Conservation (phyloP, 2,329 filamentous ascomycete species). For the Scleromitrula shiraiana region DNA sequence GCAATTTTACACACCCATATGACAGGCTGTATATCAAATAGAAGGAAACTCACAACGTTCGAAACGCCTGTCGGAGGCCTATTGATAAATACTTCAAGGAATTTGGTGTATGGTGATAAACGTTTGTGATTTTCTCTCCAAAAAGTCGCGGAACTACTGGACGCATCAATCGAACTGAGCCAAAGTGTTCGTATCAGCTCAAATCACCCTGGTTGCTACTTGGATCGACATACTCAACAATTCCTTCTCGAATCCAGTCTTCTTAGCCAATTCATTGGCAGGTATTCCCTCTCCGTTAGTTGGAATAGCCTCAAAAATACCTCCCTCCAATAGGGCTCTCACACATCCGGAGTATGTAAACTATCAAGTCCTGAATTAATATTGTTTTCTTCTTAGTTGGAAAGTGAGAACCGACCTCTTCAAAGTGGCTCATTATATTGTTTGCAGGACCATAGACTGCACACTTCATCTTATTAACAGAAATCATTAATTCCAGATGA, state of each 20-base stretch:
- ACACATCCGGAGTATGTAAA: slow-evolving; percentile 10
- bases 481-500: background rate
- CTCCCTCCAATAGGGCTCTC: slow-evolving; percentile 20
- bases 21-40: no score
- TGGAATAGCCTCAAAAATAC: slow-evolving; percentile 20
- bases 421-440: background rate
- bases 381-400: no score
- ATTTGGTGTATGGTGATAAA: slow-evolving; percentile 21
- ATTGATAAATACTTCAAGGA: slow-evolving; percentile 20
- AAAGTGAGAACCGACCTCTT: background rate
- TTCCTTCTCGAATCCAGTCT: slow-evolving; percentile 18
- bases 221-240: slow-evolving; percentile 19
- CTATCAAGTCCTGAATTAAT: no score
- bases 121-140: background rate
- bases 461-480: background rate
- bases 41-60: no score
- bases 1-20: no score
- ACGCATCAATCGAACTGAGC: slow-evolving; percentile 24
- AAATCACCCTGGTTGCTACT: no score
- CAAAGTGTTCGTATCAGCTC: no score
- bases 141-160: slow-evolving; percentile 8
- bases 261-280: slow-evolving; percentile 15
- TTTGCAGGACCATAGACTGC: background rate
- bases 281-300: slow-evolving; percentile 14
- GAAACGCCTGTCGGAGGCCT: no score